These are phyloP conservation scores for Diaporthe sp. DNA, from an alignment of 2,329 filamentous ascomycete species.

Conservation along the genomic window DNA sequence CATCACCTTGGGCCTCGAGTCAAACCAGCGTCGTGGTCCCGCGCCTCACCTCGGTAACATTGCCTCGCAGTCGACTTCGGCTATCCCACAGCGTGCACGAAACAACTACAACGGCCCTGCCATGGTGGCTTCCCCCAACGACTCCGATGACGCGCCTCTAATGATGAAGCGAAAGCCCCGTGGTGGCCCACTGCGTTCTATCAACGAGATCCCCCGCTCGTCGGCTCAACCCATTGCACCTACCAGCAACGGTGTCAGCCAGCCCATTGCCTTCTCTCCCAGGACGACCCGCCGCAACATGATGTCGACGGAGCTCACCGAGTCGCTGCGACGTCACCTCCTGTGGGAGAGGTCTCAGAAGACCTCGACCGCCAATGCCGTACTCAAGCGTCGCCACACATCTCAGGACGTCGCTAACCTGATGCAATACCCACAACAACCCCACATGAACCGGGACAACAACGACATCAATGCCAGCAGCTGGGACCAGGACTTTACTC, in stretches of 20 bases:
- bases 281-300: conserved; percentile 94
- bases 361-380: conserved; percentile 88
- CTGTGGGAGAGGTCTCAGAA: conserved; percentile 97
- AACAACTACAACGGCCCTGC: conserved; percentile 59
- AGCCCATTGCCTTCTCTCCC: conserved; percentile 81
- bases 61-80: conserved; percentile 75
- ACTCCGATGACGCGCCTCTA: conserved; percentile 73
- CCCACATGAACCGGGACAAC: conserved; percentile 68
- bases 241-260: conserved; percentile 72
- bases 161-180: conserved; percentile 74
- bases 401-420: conserved; percentile 92
- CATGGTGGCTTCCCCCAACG: conserved; percentile 65
- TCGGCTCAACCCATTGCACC: conserved; percentile 78
- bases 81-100: conserved; percentile 70
- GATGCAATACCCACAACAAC: conserved; percentile 81
- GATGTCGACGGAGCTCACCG: conserved; percentile 93
- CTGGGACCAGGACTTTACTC: conserved; percentile 89
- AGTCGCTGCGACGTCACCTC: conserved; percentile 90
- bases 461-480: conserved; percentile 77
- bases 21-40: conserved; percentile 77
- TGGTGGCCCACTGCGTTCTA: conserved; percentile 63
- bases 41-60: conserved; percentile 73
- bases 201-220: conserved; percentile 76
- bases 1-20: conserved; percentile 87
- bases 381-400: conserved; percentile 90